phyloP scores from a whole-genome alignment of 1,284 basidiomycete species.

The Puccinia horiana region DNA sequence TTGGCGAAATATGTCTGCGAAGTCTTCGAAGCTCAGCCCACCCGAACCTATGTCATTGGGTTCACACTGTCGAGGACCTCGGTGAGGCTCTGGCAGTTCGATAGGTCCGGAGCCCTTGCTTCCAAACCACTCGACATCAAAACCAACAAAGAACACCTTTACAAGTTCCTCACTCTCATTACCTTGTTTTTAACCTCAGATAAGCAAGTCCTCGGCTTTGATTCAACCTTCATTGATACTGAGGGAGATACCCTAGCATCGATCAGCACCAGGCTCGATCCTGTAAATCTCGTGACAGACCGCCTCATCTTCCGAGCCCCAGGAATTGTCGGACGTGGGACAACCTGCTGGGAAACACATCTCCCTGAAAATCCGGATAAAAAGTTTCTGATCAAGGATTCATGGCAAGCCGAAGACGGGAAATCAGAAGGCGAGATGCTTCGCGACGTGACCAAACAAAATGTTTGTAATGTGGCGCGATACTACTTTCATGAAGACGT shows the following conservation, averaged over 20 bases:
- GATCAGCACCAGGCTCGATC: neutral
- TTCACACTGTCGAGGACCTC: neutral
- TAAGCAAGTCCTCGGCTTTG: constrained; percentile 1
- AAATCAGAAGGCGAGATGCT: neutral
- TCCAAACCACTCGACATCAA: neutral
- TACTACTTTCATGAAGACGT: neutral
- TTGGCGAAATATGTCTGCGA: neutral
- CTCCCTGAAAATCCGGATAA: neutral
- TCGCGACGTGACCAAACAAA: neutral
- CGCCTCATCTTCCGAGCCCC: neutral
- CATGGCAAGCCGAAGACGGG: neutral
- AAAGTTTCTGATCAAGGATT: neutral
- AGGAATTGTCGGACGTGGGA: neutral
- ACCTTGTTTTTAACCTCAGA: neutral
- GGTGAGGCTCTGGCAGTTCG: neutral
- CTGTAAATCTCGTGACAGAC: neutral
- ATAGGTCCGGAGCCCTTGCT: neutral
- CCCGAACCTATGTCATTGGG: constrained; percentile 6
- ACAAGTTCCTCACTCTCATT: neutral
- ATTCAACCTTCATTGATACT: neutral
- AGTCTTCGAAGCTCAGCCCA: constrained; percentile 5
- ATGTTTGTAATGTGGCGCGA: neutral
- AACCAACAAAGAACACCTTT: neutral
- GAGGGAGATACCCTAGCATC: neutral
- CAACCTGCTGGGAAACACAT: neutral